Evolutionary conservation across 2,329 filamentous ascomycete species (phyloP).

Genomic region (Penicillium sp.): DNA sequence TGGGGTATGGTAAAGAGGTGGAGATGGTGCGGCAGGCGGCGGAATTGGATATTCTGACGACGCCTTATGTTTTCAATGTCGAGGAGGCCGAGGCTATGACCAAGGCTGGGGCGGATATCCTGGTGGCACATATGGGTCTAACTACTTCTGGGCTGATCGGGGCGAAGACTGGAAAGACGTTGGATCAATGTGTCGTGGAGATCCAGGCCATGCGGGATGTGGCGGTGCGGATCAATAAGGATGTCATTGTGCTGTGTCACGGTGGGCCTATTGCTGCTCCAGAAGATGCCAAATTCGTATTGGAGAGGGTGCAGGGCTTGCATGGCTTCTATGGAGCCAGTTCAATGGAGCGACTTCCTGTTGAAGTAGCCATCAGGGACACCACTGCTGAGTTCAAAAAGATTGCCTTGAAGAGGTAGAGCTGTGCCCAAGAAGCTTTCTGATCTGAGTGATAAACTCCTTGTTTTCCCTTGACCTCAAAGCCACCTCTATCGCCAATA

Average conservation of each 20-base stretch:
- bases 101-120: not conserved
- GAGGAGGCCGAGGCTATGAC: not conserved
- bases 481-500: no score
- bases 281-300: slow-evolving; percentile 61
- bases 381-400: slow-evolving; percentile 56
- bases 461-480: not conserved
- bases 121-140: not conserved
- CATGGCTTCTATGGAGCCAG: slow-evolving; percentile 71
- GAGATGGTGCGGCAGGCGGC: slow-evolving; percentile 63
- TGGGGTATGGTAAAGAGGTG: slow-evolving; percentile 66
- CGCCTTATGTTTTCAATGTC: not conserved
- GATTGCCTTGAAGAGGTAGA: not conserved
- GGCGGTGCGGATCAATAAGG: not conserved
- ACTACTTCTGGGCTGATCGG: not conserved
- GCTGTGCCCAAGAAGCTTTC: not conserved
- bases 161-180: not conserved
- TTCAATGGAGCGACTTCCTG: slow-evolving; percentile 65
- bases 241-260: slow-evolving; percentile 58
- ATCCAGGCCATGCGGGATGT: not conserved
- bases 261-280: slow-evolving; percentile 66
- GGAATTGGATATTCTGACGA: slow-evolving; percentile 54
- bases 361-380: slow-evolving; percentile 63
- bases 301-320: slow-evolving; percentile 59
- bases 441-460: not conserved
- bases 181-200: not conserved